Evolutionary conservation across 176 grass and related monocot species (phyloP), one percentile per base, ranked within the genome.

Genomic region (Bromus sterilis): DNA sequence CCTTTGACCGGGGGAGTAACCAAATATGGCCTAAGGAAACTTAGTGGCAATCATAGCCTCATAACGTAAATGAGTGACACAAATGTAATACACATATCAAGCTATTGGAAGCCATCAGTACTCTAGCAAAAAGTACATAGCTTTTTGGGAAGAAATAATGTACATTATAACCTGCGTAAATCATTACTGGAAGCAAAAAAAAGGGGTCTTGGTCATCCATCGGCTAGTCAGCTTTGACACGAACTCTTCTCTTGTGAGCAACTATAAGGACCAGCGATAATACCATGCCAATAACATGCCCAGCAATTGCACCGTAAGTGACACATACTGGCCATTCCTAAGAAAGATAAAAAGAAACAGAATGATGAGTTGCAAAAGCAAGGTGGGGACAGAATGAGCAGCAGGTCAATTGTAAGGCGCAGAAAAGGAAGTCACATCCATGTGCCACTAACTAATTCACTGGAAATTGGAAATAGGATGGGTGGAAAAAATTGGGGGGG

Each of bases 241-340:
- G 86, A 69, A 49, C 55, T 28, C 79, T 64, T 78, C 86, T 93
- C 28, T 68, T 75, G 44, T 85, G 82, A 44, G 77, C 48, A 55
- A 78, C 63, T 37, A 85, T 62, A 56, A 95, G 81, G 56, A 90
- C 36, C 23, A 36, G 20, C 4, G 93, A 95, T n/a, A 71, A 20
- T 37, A 75, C 3, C 83, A 88, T 85, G 65, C 93, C 91, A 75
- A 91, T 77, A 62, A 91, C 71, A 86, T 95, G 76, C 32, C 96
- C 96, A 75, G 56, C 84, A 76, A 91, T 26, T 66, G 91, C 85
- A 60, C 91, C 96, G 62, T 95, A 95, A 24, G 86, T 88, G 56
- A 99, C 91, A 56, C 84, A 93, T 78, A 99, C 81, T 61, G 93
- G 96, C 93, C 96, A 99, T 84, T 99, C 96, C 96, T 99, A 48